Percentiles rank a stretch among this genome's conserved stretches.
These are phyloP conservation scores for Coemansia sp. DNA, from an alignment of 371 early-diverging fungal species.

Conservation along the genomic window DNA sequence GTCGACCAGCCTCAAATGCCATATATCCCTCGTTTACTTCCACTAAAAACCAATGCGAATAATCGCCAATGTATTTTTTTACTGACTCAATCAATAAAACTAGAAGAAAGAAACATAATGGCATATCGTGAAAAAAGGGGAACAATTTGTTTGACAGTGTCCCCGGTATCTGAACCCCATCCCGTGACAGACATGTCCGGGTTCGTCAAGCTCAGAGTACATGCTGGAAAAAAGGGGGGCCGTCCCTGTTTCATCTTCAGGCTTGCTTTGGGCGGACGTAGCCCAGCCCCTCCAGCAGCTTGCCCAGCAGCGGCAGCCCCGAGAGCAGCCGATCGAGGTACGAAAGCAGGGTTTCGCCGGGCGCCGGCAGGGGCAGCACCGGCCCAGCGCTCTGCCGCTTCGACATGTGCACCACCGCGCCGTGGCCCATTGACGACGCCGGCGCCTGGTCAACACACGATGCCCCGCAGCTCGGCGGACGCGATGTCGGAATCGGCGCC, in stretches of 20 bases:
- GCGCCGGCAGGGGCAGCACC: conserved; percentile 31
- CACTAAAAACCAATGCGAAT: no score
- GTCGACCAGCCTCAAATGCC: no score
- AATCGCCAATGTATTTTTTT: no score
- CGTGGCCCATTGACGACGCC: no score
- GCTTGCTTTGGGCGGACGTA: conserved; percentile 31
- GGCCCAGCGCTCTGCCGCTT: conserved; percentile 8
- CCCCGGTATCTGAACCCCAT: no score
- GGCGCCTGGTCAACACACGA: background rate
- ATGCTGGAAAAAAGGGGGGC: background rate
- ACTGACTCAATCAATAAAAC: no score
- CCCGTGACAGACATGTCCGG: no score
- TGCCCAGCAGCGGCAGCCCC: conserved; percentile 25
- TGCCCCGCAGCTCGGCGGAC: background rate
- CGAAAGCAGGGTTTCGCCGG: conserved; percentile 29
- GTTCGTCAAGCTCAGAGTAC: no score
- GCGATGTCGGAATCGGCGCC: conserved; percentile 4
- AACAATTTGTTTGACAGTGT: no score
- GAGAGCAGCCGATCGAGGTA: conserved; percentile 38
- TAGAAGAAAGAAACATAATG: no score
- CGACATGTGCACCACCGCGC: background rate
- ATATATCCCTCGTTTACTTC: no score
- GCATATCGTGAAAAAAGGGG: no score
- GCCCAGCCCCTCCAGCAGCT: conserved; percentile 33
- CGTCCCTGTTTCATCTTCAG: background rate